Percentiles rank a stretch among this genome's conserved stretches.
These are phyloP conservation scores for Phyllosticta citriasiana DNA, from an alignment of 2,329 filamentous ascomycete genomes.

Conservation along the genomic window DNA sequence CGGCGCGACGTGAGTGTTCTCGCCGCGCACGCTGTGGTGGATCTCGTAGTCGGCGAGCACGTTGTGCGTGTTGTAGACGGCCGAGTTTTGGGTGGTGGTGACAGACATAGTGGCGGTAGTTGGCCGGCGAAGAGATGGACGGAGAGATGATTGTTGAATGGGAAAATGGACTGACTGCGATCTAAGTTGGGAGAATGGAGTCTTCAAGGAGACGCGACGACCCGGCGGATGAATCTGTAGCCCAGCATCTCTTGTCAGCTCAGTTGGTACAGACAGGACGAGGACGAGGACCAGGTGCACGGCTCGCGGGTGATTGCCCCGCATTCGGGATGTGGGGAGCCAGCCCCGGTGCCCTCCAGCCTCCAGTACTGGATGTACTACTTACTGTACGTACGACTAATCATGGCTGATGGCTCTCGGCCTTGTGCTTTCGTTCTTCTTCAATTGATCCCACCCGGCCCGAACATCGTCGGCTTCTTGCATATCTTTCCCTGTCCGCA, in stretches of 20 bases:
- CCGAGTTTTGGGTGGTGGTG: constrained; percentile 33
- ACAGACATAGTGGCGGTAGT: constrained; percentile 29
- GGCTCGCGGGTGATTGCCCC: not conserved
- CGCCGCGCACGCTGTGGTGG: constrained; percentile 28
- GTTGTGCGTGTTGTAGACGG: constrained; percentile 26
- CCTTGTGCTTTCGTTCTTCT: not conserved
- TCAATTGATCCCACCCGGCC: not conserved
- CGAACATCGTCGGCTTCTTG: not conserved
- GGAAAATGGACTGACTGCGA: not conserved
- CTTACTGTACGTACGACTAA: not conserved
- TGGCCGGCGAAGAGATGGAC: not conserved
- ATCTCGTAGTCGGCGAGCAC: constrained; percentile 39
- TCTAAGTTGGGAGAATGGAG: not conserved
- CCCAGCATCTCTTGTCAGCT: not conserved
- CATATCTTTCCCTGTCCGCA: not conserved
- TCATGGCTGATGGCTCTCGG: not conserved
- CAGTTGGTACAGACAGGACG: too few species aligned
- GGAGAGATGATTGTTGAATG: not conserved
- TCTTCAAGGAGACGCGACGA: not conserved
- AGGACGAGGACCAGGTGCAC: not conserved
- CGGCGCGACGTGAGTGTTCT: constrained; percentile 18
- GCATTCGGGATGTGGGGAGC: not conserved
- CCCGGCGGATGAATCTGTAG: not conserved
- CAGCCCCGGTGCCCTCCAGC: not conserved
- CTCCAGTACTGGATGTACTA: too few species aligned